phyloP scores from a whole-genome alignment of 257 asterid species.

The Oldenlandia corymbosa region DNA sequence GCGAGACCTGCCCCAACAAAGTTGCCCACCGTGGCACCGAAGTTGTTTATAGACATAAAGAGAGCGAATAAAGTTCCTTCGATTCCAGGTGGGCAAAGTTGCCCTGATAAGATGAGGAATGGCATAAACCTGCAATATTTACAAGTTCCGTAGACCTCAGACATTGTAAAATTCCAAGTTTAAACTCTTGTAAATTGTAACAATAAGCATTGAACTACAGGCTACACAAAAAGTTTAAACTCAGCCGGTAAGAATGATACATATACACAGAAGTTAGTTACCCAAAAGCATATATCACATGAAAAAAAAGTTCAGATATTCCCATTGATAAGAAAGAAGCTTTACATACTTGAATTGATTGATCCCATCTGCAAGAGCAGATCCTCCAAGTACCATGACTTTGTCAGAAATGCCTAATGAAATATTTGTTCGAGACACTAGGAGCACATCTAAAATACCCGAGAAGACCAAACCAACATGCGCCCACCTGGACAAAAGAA shows the following conservation, averaged over 20 bases:
- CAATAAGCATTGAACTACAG: neutral
- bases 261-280: no score
- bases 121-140: slow-evolving; percentile 81
- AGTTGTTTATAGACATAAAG: slow-evolving; percentile 89
- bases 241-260: neutral
- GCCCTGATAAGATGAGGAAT: slow-evolving; percentile 88
- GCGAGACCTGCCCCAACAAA: slow-evolving; percentile 84
- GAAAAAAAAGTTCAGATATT: no score
- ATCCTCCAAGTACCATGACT: slow-evolving; percentile 68
- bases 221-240: neutral
- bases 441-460: slow-evolving; percentile 53
- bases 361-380: slow-evolving; percentile 85
- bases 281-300: neutral
- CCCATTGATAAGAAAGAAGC: slow-evolving; percentile 1
- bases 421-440: slow-evolving; percentile 60
- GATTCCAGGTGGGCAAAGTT: slow-evolving; percentile 92
- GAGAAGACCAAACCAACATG: slow-evolving; percentile 61
- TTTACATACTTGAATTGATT: slow-evolving; percentile 85
- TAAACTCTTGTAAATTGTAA: neutral
- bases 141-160: no score
- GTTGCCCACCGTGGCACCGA: slow-evolving; percentile 72
- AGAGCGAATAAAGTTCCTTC: slow-evolving; percentile 93
- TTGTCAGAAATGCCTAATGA: slow-evolving; percentile 71
- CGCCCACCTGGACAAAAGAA: slow-evolving; percentile 53
- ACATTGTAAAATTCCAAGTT: no score